Conservation (phyloP, 1,139 yeast species). For the Suhomyces atakaporum region DNA sequence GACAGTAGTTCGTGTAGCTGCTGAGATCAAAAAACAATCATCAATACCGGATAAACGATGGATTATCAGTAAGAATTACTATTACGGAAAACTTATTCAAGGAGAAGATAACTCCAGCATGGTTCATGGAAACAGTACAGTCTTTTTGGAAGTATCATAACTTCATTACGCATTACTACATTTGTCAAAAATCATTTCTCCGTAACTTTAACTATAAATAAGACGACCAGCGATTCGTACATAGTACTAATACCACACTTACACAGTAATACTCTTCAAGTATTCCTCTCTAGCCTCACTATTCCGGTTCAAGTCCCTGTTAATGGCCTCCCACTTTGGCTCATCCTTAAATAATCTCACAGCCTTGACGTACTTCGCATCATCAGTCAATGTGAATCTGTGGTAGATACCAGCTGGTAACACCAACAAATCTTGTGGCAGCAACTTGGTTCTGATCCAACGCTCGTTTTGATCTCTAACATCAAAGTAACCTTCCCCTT, state of each 20-base stretch:
- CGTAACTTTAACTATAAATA: neutral
- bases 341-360: conserved; percentile 87
- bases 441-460: conserved; percentile 79
- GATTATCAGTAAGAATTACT: neutral
- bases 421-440: conserved; percentile 66
- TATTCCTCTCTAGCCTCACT: conserved; percentile 37
- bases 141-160: no score
- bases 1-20: no score
- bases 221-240: neutral
- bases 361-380: conserved; percentile 66
- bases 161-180: no score
- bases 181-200: no score
- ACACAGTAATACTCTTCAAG: conserved; percentile 29
- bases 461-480: conserved; percentile 66
- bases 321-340: conserved; percentile 94
- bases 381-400: conserved; percentile 73
- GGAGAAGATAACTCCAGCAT: no score
- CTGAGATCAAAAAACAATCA: no score
- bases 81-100: no score
- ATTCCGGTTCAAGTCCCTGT: conserved; percentile 46
- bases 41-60: no score
- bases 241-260: conserved; percentile 1
- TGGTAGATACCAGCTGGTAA: conserved; percentile 94
- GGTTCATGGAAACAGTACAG: no score
- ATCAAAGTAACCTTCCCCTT: conserved; percentile 92